These are phyloP conservation scores for Rhodotorula diobovata DNA, from an alignment of 768 basidiomycete species.

Conservation along the genomic window DNA sequence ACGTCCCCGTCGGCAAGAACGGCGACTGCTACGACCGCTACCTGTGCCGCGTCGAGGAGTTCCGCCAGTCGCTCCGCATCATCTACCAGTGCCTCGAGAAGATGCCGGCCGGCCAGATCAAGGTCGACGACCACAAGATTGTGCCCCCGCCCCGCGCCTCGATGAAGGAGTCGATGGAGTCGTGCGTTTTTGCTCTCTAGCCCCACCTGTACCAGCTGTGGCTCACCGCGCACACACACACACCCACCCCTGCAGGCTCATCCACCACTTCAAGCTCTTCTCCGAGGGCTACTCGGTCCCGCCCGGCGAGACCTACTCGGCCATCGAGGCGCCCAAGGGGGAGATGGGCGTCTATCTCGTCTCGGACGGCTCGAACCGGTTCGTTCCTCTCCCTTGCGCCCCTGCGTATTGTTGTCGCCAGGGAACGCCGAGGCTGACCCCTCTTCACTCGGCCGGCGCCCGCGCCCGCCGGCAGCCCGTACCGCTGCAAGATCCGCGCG, in stretches of 20 bases:
- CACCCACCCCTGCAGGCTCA: slow-evolving; percentile 53
- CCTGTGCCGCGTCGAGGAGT: slow-evolving; percentile 94
- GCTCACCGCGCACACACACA: slow-evolving; percentile 41
- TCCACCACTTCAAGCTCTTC: slow-evolving; percentile 96
- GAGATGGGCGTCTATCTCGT: slow-evolving; percentile 97
- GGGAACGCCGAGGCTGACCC: background rate
- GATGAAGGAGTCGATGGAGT: slow-evolving; percentile 99
- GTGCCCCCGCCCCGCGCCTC: slow-evolving; percentile 90
- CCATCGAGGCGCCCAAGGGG: slow-evolving; percentile 97
- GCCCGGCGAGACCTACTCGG: slow-evolving; percentile 79
- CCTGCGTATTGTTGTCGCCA: no score
- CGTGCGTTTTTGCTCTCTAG: slow-evolving; percentile 3
- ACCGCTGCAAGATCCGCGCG: slow-evolving; percentile 71
- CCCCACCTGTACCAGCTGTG: no score
- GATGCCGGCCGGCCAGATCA: slow-evolving; percentile 85
- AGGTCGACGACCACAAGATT: slow-evolving; percentile 96
- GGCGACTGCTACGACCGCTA: slow-evolving; percentile 99
- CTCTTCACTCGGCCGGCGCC: no score
- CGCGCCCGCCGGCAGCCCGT: slow-evolving; percentile 53
- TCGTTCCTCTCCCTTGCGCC: background rate
- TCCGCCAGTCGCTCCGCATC: slow-evolving; percentile 88
- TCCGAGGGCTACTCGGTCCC: slow-evolving; percentile 96
- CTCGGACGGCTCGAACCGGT: slow-evolving; percentile 89
- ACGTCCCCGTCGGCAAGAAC: slow-evolving; percentile 91
- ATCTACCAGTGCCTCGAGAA: slow-evolving; percentile 88